Conservation (phyloP, 176 grass and related monocot genomes). For the Stipa capillata region DNA sequence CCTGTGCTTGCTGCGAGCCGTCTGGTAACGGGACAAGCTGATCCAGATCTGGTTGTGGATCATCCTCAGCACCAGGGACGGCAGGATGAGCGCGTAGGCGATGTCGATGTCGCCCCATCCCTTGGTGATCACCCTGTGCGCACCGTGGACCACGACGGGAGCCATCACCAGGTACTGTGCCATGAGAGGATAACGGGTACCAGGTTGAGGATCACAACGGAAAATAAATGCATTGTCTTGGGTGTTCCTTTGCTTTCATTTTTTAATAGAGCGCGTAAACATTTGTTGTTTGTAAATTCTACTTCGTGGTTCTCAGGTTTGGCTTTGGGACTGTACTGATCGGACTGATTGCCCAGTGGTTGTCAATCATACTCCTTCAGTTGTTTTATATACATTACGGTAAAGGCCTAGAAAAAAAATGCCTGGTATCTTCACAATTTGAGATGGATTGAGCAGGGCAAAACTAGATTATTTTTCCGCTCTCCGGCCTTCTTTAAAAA, state of each 20-base stretch:
- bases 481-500: not conserved
- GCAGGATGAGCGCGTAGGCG: slow-evolving; percentile 37
- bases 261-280: not conserved
- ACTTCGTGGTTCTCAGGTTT: not conserved
- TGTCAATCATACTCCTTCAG: not conserved
- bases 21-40: slow-evolving; percentile 70
- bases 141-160: slow-evolving; percentile 39
- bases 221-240: not conserved
- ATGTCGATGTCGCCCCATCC: slow-evolving; percentile 45
- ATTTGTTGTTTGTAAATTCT: not conserved
- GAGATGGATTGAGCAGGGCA: not conserved
- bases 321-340: not conserved
- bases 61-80: slow-evolving; percentile 52
- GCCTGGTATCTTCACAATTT: not conserved
- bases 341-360: not conserved
- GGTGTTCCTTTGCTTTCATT: not conserved
- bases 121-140: slow-evolving; percentile 13
- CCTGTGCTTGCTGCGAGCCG: slow-evolving; percentile 69
- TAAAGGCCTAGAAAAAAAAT: not conserved
- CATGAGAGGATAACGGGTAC: not conserved
- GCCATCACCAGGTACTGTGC: slow-evolving; percentile 67
- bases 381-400: too few relatives aligned
- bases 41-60: slow-evolving; percentile 90
- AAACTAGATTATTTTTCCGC: not conserved
- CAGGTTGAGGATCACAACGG: not conserved